Evolutionary conservation across 148 eudicot species (phyloP), one percentile per base, ranked within the genome.

Genomic region (Rhododendron vialii): DNA sequence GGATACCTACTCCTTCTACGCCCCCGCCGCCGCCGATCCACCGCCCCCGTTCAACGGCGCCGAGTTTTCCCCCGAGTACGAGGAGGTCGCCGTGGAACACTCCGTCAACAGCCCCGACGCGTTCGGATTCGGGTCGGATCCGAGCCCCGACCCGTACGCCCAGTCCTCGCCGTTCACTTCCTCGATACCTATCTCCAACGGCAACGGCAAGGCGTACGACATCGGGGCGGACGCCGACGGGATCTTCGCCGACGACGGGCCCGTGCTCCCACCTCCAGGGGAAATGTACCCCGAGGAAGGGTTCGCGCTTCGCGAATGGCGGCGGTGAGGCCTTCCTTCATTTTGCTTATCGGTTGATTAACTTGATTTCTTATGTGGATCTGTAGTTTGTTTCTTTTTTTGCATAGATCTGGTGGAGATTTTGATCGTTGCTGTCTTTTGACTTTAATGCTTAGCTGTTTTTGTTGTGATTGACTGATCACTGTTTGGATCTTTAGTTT

Each of bases 251-350:
- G 91, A 94, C 22, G 99, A 95, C 74, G 99, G 99, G 55, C 99
- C 99, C 53, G 85, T 94, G 75, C 94, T 95, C 69, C 99, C 98
- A 11, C 94, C 95, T 47, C 98, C 98, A 17, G 88, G 86, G 86
- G 95, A 95, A 81, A 94, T 96, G 98, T 86, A 87, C 47, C 67
- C 81, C 0, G 99, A 96, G 84, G 94, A 93, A 89, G 99, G 96
- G 0, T 89, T 82, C 14, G 99, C 98, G 83, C 94, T 96, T 76
- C 94, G 99, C 12, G 98, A 97, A 83, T 97, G 99, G 99, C 94
- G 98, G 41, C 92, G 96, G 99, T 97, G 43, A 90, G 96, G 59
- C 36, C 6, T 26, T 17, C 6, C 5, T 36, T 47, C 50, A 24
- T 30, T 86, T 11, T 11, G 14, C 1, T 33, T 88, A 43, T 85